Base-by-base conservation (phyloP, 2,329 filamentous ascomycete genomes). In the Cladosporium sp. region DNA sequence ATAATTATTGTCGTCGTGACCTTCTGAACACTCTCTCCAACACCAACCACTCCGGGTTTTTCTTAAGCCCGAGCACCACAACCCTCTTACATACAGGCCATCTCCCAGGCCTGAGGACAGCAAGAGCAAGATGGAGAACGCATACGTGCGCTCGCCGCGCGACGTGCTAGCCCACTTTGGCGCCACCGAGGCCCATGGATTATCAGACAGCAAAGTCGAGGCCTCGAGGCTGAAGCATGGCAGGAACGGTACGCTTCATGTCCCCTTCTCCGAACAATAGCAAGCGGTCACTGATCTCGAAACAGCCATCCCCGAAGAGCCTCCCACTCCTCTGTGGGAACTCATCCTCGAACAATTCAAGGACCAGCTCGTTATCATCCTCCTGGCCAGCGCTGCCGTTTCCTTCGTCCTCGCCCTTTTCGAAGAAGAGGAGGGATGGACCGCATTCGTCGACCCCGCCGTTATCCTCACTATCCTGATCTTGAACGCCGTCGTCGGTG, bases 331-430 rank as follows among this genome's bases (percentile, higher is more conserved):
- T 46, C 78, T 99, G 57, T 99, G 94, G 95, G 88, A 98, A 80
- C 89, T 99, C 69, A 92, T 99, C 64, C 86, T 99, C 66, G 95
- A 99, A 81, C 95, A 99, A 79, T 99, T 99, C 86, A 97, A 99
- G 81, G 95, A 99, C 77, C 95, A 99, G 80, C 88, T 99, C 57
- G 95, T 99, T 71, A 86, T 99, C 63, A 99, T 99, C 72, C 85
- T 99, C 25, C 86, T 99, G 58, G 95, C 88, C 63, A 98, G 94
- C 43, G 95, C 95, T 13, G 92, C 90, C 23, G 89, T 99, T 39
- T 98, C 95, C 2, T 98, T 99, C 76, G 88, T 93, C 28, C 84
- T 99, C 68, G 95, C 95, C 28, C 85, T 99, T 14, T 93, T 99
- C 72, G 95, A 99, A 77, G 91, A 95, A 53, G 91, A 91, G 67